Conservation (phyloP, 306 rosid species). For the Dalbergia cochinchinensis region DNA sequence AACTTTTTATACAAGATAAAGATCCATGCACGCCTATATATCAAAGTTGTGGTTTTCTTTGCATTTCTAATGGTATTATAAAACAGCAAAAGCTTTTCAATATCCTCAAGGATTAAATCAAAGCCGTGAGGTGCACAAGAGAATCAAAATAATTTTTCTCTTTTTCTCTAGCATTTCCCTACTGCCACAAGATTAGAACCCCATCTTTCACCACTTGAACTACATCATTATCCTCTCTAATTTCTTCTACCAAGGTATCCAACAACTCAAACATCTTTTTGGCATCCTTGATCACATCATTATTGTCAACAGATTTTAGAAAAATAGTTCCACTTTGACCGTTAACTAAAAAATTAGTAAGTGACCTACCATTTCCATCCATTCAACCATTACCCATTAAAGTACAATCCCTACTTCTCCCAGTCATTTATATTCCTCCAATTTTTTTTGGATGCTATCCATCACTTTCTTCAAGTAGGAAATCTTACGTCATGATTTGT, state of each 20-base stretch:
- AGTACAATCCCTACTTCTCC: slow-evolving; percentile 1
- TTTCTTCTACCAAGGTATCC: not conserved
- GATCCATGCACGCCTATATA: not conserved
- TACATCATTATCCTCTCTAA: too few relatives aligned
- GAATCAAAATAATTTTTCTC: not conserved
- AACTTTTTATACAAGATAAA: too few relatives aligned
- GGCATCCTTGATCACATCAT: not conserved
- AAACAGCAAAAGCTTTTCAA: too few relatives aligned
- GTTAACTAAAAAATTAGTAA: too few relatives aligned
- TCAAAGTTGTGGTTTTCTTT: not conserved
- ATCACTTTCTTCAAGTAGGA: not conserved
- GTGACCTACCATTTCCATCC: too few relatives aligned
- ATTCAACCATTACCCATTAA: not conserved
- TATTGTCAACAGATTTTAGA: too few relatives aligned
- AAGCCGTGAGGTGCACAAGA: not conserved
- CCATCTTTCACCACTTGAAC: too few relatives aligned
- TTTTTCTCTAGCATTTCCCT: not conserved
- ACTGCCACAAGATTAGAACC: too few relatives aligned
- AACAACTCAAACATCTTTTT: not conserved
- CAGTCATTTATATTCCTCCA: not conserved
- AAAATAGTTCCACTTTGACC: too few relatives aligned
- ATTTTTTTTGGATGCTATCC: not conserved
- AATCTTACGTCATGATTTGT: slow-evolving; percentile 6
- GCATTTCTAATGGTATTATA: not conserved
- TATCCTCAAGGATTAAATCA: too few relatives aligned